Evolutionary conservation across 345 rosid species (phyloP).

Genomic region (Eutrema japonicum): DNA sequence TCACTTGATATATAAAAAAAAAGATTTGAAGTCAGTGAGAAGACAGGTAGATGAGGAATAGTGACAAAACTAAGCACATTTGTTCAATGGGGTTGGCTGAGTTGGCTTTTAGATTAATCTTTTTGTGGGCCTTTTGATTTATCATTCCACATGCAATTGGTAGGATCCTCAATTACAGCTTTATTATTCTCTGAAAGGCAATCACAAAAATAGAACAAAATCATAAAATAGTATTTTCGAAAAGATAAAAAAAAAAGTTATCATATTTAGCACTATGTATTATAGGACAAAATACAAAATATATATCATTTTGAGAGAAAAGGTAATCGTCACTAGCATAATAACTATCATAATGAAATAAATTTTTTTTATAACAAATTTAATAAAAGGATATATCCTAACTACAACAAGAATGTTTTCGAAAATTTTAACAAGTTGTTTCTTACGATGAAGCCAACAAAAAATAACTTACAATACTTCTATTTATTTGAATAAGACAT

Average conservation of each 20-base stretch:
- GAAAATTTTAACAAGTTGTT: background rate
- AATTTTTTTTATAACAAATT: no score
- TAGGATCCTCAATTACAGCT: conserved; percentile 44
- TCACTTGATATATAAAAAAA: conserved; percentile 37
- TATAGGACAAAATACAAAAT: conserved; percentile 12
- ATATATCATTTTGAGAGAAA: background rate
- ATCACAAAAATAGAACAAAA: conserved; percentile 22
- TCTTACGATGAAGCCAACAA: background rate
- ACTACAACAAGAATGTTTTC: background rate
- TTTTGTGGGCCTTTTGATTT: conserved; percentile 42
- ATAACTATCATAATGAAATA: background rate
- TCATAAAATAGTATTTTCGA: conserved; percentile 3
- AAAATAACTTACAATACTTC: background rate
- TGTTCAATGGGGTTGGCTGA: conserved; percentile 41
- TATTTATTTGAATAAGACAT: background rate
- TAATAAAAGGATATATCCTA: background rate
- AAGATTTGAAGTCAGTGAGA: conserved; percentile 44
- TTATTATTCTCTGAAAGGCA: conserved; percentile 35
- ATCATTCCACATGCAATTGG: conserved; percentile 46
- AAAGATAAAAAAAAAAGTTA: background rate
- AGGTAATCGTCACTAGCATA: background rate
- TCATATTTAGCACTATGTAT: conserved; percentile 14
- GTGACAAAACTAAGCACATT: conserved; percentile 40
- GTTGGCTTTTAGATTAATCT: conserved; percentile 44
- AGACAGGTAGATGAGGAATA: conserved; percentile 44